phyloP scores from a whole-genome alignment of 345 rosid species.

The Conringia planisiliqua region DNA sequence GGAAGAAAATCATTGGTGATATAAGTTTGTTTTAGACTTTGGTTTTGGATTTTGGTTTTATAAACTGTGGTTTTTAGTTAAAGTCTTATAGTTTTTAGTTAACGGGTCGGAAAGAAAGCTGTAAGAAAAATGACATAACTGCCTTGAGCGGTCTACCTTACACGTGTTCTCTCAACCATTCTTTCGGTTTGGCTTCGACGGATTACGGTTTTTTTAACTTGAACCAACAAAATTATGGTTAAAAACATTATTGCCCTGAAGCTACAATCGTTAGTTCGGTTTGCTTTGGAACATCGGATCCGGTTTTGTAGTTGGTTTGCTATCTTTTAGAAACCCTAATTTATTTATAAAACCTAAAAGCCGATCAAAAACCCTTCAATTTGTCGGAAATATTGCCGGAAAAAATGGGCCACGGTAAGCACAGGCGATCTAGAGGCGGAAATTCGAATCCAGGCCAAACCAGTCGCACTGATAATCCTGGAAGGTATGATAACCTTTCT shows the following conservation, averaged over 20 bases:
- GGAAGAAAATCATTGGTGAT: too few relatives aligned
- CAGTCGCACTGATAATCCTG: slow-evolving; percentile 23
- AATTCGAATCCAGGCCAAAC: slow-evolving; percentile 26
- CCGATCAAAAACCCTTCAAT: slow-evolving; percentile 1
- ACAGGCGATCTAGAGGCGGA: slow-evolving; percentile 29
- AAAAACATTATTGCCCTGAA: background rate
- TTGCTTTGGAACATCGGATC: background rate
- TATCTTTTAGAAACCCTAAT: slow-evolving; percentile 9
- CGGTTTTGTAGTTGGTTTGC: background rate
- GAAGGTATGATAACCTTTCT: slow-evolving; percentile 9
- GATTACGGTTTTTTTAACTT: too few relatives aligned
- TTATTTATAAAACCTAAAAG: slow-evolving; percentile 10
- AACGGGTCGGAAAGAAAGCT: background rate
- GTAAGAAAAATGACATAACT: background rate
- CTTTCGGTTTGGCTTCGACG: background rate
- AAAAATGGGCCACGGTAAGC: slow-evolving; percentile 34
- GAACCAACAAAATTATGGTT: background rate
- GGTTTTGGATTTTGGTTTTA: too few relatives aligned
- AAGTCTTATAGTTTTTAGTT: too few relatives aligned
- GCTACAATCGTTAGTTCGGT: background rate
- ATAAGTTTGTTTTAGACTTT: too few relatives aligned
- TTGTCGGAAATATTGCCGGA: slow-evolving; percentile 23
- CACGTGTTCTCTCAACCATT: background rate
- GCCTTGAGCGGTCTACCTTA: background rate
- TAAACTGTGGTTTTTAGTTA: too few relatives aligned